Percentiles rank a stretch among this genome's conserved stretches.
These are phyloP conservation scores for Colletotrichum godetiae DNA, from an alignment of 2,329 filamentous ascomycete genomes.

Conservation along the genomic window DNA sequence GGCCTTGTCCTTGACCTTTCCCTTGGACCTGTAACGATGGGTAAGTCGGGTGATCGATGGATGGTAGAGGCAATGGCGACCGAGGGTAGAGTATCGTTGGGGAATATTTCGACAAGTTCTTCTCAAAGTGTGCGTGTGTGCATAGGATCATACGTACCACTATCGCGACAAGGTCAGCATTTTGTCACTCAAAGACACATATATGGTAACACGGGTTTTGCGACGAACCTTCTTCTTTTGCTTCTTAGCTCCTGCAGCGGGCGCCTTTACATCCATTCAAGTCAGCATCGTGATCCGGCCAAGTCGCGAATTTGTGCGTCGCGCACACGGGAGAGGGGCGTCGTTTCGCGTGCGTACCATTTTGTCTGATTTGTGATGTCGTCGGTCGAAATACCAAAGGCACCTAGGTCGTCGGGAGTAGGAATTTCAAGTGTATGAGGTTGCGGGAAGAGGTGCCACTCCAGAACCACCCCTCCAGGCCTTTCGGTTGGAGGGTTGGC, in stretches of 20 bases:
- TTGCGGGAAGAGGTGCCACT: constrained; percentile 27
- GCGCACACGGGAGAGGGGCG: background rate
- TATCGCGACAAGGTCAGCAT: constrained; percentile 29
- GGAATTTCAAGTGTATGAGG: constrained; percentile 28
- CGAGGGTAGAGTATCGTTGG: constrained; percentile 17
- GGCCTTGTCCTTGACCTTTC: constrained; percentile 99
- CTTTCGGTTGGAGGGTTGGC: constrained; percentile 48
- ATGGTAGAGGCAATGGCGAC: background rate
- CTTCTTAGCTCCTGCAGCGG: constrained; percentile 61
- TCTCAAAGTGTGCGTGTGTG: background rate
- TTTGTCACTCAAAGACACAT: background rate
- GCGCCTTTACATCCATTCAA: constrained; percentile 44
- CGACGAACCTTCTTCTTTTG: constrained; percentile 58
- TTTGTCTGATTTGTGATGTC: constrained; percentile 37
- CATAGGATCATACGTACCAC: constrained; percentile 47
- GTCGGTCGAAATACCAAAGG: constrained; percentile 33
- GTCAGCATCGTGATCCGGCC: constrained; percentile 14
- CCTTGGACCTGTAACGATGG: constrained; percentile 48
- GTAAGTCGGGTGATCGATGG: constrained; percentile 28
- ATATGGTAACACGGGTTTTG: background rate
- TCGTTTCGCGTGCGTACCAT: constrained; percentile 28
- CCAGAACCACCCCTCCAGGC: constrained; percentile 29
- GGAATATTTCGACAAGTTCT: background rate
- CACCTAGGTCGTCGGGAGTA: constrained; percentile 30
- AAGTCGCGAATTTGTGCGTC: background rate